These are phyloP conservation scores for Myriangium duriaei DNA, from an alignment of 2,329 filamentous ascomycete genomes.

Conservation along the genomic window DNA sequence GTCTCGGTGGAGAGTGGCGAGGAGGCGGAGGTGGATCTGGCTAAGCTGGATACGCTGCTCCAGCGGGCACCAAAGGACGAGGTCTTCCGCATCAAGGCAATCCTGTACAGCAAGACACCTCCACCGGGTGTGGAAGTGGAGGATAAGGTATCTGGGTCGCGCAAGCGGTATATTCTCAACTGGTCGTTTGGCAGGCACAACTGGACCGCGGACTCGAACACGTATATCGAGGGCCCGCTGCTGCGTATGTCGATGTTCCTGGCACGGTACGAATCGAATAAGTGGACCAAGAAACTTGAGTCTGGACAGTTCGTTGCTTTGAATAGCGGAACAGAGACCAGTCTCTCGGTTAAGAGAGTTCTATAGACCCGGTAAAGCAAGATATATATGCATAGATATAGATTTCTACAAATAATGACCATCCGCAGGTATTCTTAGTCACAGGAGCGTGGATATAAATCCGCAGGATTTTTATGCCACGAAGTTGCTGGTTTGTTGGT, in stretches of 20 bases:
- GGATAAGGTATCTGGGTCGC: conserved; percentile 24
- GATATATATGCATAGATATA: background rate
- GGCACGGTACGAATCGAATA: conserved; percentile 58
- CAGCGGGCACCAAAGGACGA: conserved; percentile 75
- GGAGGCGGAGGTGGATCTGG: conserved; percentile 40
- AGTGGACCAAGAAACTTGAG: conserved; percentile 66
- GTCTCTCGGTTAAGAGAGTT: conserved; percentile 37
- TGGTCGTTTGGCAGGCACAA: conserved; percentile 98
- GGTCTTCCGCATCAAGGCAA: conserved; percentile 84
- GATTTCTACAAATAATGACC: no score
- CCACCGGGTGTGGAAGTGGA: conserved; percentile 14
- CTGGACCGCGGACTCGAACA: conserved; percentile 50
- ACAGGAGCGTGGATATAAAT: no score
- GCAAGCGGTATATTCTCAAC: conserved; percentile 72
- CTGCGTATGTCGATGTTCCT: conserved; percentile 66
- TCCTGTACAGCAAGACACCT: conserved; percentile 37
- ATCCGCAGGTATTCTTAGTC: no score
- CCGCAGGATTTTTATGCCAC: no score
- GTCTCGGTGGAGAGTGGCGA: conserved; percentile 44
- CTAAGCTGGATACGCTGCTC: conserved; percentile 54
- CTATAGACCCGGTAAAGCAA: conserved; percentile 15
- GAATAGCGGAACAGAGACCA: conserved; percentile 26
- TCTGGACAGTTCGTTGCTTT: conserved; percentile 19
- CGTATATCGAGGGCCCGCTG: conserved; percentile 24
- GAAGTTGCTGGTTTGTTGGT: no score